Conservation (phyloP, 306 rosid species). For the Calophaca sinica region DNA sequence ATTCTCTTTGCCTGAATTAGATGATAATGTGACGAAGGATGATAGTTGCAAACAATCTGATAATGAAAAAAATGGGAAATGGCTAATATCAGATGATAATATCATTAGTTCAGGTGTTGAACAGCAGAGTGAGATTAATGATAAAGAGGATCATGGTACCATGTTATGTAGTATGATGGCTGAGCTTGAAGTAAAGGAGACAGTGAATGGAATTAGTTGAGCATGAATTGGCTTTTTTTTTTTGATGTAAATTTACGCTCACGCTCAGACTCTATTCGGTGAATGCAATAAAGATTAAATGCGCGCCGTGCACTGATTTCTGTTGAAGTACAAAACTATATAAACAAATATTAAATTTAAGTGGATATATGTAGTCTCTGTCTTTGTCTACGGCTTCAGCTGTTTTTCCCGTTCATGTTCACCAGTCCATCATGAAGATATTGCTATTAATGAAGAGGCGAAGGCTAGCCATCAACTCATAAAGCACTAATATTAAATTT, state of each 20-base stretch:
- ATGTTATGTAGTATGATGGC: slow-evolving; percentile 42
- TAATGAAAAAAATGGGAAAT: slow-evolving; percentile 37
- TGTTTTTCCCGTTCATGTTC: slow-evolving; percentile 17
- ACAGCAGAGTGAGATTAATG: slow-evolving; percentile 38
- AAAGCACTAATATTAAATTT: not conserved
- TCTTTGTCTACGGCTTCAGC: not conserved
- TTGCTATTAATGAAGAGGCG: too few species aligned
- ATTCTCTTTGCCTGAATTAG: slow-evolving; percentile 64
- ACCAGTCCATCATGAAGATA: not conserved
- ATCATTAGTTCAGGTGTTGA: slow-evolving; percentile 41
- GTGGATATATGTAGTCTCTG: slow-evolving; percentile 24
- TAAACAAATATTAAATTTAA: slow-evolving; percentile 22
- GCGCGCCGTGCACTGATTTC: slow-evolving; percentile 4
- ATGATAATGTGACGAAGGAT: slow-evolving; percentile 59
- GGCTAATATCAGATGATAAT: slow-evolving; percentile 50
- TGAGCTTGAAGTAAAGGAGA: slow-evolving; percentile 31
- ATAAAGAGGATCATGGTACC: slow-evolving; percentile 35
- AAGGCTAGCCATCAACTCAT: too few species aligned
- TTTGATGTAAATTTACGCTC: slow-evolving; percentile 26
- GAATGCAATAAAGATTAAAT: slow-evolving; percentile 14
- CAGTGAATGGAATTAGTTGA: slow-evolving; percentile 4
- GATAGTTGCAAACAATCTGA: slow-evolving; percentile 45
- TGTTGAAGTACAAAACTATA: slow-evolving; percentile 28
- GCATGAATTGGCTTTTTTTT: not conserved
- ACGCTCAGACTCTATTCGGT: slow-evolving; percentile 5